Base-by-base conservation (phyloP, 352 stramenopile genomes). In the Phytophthora pisi region DNA sequence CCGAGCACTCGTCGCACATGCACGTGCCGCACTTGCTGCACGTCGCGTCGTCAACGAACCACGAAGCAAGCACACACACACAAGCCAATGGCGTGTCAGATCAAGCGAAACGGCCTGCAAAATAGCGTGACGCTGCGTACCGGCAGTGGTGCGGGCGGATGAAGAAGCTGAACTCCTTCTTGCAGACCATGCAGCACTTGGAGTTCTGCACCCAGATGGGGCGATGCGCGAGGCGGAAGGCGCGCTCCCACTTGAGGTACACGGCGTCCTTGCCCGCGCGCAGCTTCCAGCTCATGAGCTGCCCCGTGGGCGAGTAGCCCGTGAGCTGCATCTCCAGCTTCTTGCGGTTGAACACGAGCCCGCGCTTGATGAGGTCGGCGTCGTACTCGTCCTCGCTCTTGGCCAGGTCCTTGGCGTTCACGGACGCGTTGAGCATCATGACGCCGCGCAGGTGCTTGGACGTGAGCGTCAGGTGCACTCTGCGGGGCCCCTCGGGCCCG, bases 161-260 rank as follows among this genome's bases (percentile, higher is more conserved):
- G 42, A 95, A 85, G 49, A 92, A 83, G 49, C 80, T 70, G 57
- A 93, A 95, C 30, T 81, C 72, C 28, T 87, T 75, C 57, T 90
- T 83, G 68, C 87, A 95, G 28, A 95, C 79, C 53, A 93, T 81
- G 43, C 87, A 95, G 38, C 77, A 66, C 47, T 75, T 77, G 31
- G 82, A 87, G 68, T 95, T 93, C 51, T 89, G 85, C 46, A 89
- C 79, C 87, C 87, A 95, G 23, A 93, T 91, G 20, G 87, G 87
- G 0, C 87, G 79, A 42, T 93, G 56, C 8, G 87, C 87, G 13
- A 95, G 67, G 10, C 87, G 81, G 56, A 95, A 93, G 2, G 87
- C 87, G 42, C 84, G 85, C 51, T 92, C 86, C 87, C 87, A 95
- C 63, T 92, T 93, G 57, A 81, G 63, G 45, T 90, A 95, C 18